phyloP scores from a whole-genome alignment of 441 rosid genomes.

The Erysimum pusillum region DNA sequence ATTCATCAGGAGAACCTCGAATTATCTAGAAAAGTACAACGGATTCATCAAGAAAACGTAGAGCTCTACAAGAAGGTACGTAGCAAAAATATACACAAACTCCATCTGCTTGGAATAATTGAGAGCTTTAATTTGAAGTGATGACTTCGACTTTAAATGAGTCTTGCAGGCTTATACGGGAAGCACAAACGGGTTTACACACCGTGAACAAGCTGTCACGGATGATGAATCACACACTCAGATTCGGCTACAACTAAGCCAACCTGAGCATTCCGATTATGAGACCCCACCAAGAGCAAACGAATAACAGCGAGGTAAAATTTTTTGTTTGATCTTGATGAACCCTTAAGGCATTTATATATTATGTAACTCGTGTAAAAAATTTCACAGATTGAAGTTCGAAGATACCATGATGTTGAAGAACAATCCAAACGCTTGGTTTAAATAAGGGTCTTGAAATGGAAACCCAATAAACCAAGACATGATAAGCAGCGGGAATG shows the following conservation, averaged over 20 bases:
- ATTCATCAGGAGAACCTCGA: conserved; percentile 47
- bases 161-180: conserved; percentile 36
- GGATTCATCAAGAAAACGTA: conserved; percentile 47
- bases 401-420: conserved; percentile 31
- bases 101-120: background rate
- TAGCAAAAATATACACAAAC: background rate
- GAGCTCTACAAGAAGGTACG: conserved; percentile 46
- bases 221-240: conserved; percentile 41
- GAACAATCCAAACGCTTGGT: conserved; percentile 36
- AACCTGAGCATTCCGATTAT: conserved; percentile 45
- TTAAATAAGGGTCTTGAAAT: conserved; percentile 29
- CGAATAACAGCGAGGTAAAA: conserved; percentile 25
- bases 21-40: conserved; percentile 39
- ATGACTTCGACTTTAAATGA: conserved; percentile 12
- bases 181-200: conserved; percentile 37
- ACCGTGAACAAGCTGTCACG: conserved; percentile 13
- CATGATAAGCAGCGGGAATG: conserved; percentile 22
- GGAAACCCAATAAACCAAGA: conserved; percentile 33
- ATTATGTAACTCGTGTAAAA: conserved; percentile 8
- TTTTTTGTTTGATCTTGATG: conserved; percentile 2
- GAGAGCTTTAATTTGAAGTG: conserved; percentile 15
- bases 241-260: conserved; percentile 48
- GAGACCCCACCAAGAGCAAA: conserved; percentile 44
- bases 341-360: background rate
- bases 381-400: conserved; percentile 28